Conservation (phyloP, 805 yeast species). For the Hanseniaspora singularis region DNA sequence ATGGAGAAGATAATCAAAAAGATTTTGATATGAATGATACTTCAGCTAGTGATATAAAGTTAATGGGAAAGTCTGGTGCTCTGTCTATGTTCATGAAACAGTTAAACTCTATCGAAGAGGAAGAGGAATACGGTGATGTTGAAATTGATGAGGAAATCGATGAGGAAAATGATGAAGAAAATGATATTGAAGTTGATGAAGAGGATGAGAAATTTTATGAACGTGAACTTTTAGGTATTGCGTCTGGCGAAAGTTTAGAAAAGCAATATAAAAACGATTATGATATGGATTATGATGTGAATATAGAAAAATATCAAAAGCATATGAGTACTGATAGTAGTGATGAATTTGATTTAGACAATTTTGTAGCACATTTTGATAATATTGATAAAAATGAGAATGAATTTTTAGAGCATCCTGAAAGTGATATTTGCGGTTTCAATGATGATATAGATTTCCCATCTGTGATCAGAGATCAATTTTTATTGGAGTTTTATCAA, state of each 20-base stretch:
- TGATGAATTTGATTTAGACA: not conserved
- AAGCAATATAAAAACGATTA: not conserved
- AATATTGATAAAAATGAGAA: not conserved
- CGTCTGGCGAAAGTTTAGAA: not conserved
- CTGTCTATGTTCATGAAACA: slow-evolving; percentile 11
- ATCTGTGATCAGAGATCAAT: not conserved
- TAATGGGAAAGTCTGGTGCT: slow-evolving; percentile 14
- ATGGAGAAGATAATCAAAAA: slow-evolving; percentile 24
- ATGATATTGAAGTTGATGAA: slow-evolving; percentile 2
- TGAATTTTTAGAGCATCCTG: not conserved
- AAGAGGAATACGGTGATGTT: not conserved
- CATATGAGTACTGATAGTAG: not conserved
- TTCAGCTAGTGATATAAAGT: not conserved
- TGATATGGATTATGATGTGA: slow-evolving; percentile 4
- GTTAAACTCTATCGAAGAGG: slow-evolving; percentile 5
- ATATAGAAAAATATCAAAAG: not conserved
- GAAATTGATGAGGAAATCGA: not conserved
- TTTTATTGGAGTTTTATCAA: not conserved
- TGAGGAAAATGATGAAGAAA: not conserved
- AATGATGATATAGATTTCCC: not conserved
- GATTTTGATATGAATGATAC: slow-evolving; percentile 15
- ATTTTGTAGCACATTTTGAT: slow-evolving; percentile 6
- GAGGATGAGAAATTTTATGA: slow-evolving; percentile 14
- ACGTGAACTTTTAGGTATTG: slow-evolving; percentile 4
- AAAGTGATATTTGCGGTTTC: not conserved